These are phyloP conservation scores for Grammothele lineata DNA, from an alignment of 768 basidiomycete species.

Conservation along the genomic window DNA sequence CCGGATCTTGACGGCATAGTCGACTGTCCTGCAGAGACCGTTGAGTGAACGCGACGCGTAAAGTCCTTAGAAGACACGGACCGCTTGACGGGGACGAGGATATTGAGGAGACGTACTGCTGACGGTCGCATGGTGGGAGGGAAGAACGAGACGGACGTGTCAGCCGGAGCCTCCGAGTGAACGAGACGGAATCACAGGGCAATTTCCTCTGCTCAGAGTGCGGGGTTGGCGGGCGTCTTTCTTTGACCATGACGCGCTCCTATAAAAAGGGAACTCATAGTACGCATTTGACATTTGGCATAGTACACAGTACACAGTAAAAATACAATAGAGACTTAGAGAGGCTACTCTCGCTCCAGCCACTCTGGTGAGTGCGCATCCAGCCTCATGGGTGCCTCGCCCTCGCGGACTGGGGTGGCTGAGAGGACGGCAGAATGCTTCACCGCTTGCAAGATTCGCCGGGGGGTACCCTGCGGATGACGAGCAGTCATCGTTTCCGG, in stretches of 20 bases:
- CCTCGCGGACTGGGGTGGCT: constrained; percentile 39
- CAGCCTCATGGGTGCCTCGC: constrained; percentile 32
- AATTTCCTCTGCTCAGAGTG: no score
- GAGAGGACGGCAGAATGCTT: constrained; percentile 43
- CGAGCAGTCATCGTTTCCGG: neutral
- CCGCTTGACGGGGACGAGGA: constrained; percentile 94
- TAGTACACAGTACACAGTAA: no score
- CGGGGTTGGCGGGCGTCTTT: neutral
- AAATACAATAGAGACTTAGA: no score
- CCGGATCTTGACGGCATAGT: constrained; percentile 98
- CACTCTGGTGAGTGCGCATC: constrained; percentile 29
- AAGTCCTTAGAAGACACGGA: constrained; percentile 26
- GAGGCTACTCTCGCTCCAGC: constrained; percentile 15
- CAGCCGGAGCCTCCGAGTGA: neutral
- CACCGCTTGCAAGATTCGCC: constrained; percentile 34
- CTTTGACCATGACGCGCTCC: no score
- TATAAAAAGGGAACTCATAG: no score
- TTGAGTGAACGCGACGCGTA: no score
- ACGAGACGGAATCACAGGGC: neutral
- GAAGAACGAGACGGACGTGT: neutral
- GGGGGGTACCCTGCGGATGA: neutral
- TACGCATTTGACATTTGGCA: no score
- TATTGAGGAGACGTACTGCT: constrained; percentile 67
- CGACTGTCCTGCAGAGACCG: constrained; percentile 64
- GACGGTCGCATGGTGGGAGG: constrained; percentile 69